Base-by-base conservation (phyloP, 148 eudicot genomes). In the Cornus florida region DNA sequence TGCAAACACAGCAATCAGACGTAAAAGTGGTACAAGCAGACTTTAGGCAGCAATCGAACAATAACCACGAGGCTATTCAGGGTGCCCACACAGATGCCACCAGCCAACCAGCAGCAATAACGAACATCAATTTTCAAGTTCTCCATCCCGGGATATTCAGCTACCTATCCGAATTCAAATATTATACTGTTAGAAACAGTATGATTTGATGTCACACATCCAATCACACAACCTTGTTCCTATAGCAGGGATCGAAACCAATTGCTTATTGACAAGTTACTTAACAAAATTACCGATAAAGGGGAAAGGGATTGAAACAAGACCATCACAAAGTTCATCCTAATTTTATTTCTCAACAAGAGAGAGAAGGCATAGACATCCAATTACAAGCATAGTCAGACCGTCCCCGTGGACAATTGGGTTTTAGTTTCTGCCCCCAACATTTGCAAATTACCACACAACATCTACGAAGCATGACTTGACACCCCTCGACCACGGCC, bases 401-500 rank as follows among this genome's bases (percentile, higher is more conserved):
- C 62, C 4, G 66, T 62, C 66, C 24, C 23, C 28, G 14, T 7
- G 53, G 80, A 46, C 20, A 41, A 77, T 32, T 7, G 56, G 65
- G 76, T 71, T 60, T 48, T 39, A 71, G 60, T 78, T 70, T 70
- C 77, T 67, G 68, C 33, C 22, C 22, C 35, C 50, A 69, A 53
- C 69, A 20, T 28, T 62, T 35, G 6, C 35, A 65, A 76, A 11
- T 11, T 46, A 76, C 74, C 72, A 72, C 23, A 66, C 59, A 39
- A 6, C 62, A 66, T 80, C 85, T 76, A 88, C 19, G 77, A 74
- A 80, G 85, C 78, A 77, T 83, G 87, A 74, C 68, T 57, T 64
- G 86, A 73, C 59, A 78, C 38, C 56, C 86, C 85, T 13, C 94
- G 86, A 17, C 94, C 92, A 79, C 94, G 86, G 41, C 94, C 97